Evolutionary conservation across 1,139 yeast species (phyloP).

Genomic region (Yamadazyma taylorii): DNA sequence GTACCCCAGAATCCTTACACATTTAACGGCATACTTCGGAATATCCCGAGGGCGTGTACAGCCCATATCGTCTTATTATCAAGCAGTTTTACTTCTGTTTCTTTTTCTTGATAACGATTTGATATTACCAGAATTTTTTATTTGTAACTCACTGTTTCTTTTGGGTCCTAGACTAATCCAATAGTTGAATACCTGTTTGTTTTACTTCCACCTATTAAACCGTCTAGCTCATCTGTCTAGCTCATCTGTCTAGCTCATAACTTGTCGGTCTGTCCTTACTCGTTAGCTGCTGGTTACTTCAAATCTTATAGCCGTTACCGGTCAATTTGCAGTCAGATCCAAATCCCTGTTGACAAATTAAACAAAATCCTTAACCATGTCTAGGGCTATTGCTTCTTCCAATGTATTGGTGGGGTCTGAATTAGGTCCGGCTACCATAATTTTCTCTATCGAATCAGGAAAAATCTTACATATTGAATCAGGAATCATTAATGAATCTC

Average conservation of each 20-base stretch:
- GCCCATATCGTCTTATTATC: neutral
- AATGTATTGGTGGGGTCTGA: constrained; percentile 57
- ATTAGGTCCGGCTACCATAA: constrained; percentile 64
- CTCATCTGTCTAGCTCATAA: too few relatives aligned
- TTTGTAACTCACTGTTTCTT: too few relatives aligned
- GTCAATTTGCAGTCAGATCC: too few relatives aligned
- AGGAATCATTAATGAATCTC: neutral
- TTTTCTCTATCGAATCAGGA: constrained; percentile 64
- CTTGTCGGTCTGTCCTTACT: too few relatives aligned
- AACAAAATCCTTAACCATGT: constrained; percentile 48
- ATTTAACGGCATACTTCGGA: neutral
- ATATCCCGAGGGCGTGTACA: neutral
- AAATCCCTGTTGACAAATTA: too few relatives aligned
- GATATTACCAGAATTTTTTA: too few relatives aligned
- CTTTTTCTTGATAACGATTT: neutral
- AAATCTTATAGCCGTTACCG: too few relatives aligned
- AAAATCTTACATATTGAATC: constrained; percentile 52
- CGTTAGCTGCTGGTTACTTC: too few relatives aligned
- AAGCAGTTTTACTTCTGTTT: neutral
- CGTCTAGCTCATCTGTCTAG: too few relatives aligned
- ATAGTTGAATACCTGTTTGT: too few relatives aligned
- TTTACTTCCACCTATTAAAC: too few relatives aligned
- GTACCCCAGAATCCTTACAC: neutral
- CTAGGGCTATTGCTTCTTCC: constrained; percentile 64
- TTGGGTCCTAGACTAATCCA: too few relatives aligned